A percentile compares a stretch with the other conserved stretches of the same genome.
phyloP scores from a whole-genome alignment of 306 rosid genomes.

The Pueraria montana region DNA sequence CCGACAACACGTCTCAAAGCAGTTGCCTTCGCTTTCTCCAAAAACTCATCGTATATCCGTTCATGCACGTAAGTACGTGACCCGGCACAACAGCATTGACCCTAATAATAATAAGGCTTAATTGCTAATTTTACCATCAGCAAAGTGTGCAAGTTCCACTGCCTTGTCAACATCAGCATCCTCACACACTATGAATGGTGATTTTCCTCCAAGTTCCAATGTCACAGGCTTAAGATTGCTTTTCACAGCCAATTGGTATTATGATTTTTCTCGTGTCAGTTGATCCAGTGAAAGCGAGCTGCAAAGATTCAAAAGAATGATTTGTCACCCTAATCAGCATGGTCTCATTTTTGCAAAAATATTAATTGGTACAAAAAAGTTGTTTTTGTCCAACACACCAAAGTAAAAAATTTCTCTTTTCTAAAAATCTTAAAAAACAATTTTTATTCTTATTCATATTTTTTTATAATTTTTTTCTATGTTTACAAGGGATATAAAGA shows the following conservation, averaged over 20 bases:
- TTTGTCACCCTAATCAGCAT: background rate
- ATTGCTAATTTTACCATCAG: too few species aligned
- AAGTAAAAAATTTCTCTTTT: too few species aligned
- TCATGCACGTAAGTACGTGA: slow-evolving; percentile 80
- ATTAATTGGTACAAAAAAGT: too few species aligned
- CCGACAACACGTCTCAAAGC: slow-evolving; percentile 69
- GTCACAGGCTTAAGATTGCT: slow-evolving; percentile 80
- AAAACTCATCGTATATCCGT: slow-evolving; percentile 68
- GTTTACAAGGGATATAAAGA: too few species aligned
- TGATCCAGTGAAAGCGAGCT: slow-evolving; percentile 75
- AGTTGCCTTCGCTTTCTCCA: slow-evolving; percentile 69
- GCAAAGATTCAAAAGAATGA: slow-evolving; percentile 19
- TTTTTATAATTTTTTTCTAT: too few species aligned
- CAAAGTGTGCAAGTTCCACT: slow-evolving; percentile 73
- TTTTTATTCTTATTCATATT: too few species aligned
- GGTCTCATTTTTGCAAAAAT: background rate
- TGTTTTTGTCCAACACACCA: too few species aligned
- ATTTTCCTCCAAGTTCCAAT: slow-evolving; percentile 54
- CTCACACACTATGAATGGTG: too few species aligned
- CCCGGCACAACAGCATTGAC: slow-evolving; percentile 86
- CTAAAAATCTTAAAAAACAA: too few species aligned
- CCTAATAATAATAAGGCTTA: slow-evolving; percentile 42
- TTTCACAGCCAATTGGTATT: slow-evolving; percentile 65
- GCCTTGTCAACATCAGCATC: too few species aligned
- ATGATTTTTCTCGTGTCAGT: slow-evolving; percentile 65